phyloP scores from a whole-genome alignment of 2,329 filamentous ascomycete species.

The Hirsutella rhossiliensis region DNA sequence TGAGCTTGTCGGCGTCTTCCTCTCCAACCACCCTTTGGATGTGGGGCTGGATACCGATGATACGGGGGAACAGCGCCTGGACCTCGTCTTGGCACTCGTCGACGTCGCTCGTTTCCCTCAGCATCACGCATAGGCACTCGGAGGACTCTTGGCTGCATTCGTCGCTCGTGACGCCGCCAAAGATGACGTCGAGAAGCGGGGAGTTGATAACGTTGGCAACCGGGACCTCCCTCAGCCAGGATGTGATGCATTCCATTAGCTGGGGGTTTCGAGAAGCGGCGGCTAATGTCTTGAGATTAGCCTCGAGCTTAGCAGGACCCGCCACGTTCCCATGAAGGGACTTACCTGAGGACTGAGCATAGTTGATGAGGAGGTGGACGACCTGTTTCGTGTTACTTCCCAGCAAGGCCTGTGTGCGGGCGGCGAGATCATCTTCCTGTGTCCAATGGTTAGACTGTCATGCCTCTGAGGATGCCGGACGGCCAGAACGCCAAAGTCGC shows the following conservation, averaged over 20 bases:
- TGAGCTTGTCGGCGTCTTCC: constrained; percentile 77
- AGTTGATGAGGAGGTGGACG: constrained; percentile 75
- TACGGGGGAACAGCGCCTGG: constrained; percentile 66
- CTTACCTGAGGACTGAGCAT: constrained; percentile 82
- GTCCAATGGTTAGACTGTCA: constrained; percentile 28
- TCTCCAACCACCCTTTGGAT: constrained; percentile 64
- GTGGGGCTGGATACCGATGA: constrained; percentile 65
- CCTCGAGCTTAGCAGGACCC: background rate
- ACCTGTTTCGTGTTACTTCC: constrained; percentile 85
- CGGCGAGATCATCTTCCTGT: constrained; percentile 89
- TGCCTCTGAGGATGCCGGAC: constrained; percentile 20
- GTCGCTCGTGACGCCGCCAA: constrained; percentile 65
- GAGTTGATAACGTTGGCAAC: constrained; percentile 74
- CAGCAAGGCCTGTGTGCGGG: constrained; percentile 78
- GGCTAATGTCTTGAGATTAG: constrained; percentile 30
- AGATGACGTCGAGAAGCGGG: constrained; percentile 68
- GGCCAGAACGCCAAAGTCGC: constrained; percentile 20
- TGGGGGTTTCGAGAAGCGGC: constrained; percentile 76
- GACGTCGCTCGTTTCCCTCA: constrained; percentile 84
- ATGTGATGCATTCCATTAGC: constrained; percentile 88
- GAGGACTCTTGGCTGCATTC: constrained; percentile 75
- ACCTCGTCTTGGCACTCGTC: constrained; percentile 81
- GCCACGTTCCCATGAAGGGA: constrained; percentile 11
- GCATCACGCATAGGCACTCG: constrained; percentile 85
- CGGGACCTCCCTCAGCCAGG: constrained; percentile 90